These are phyloP conservation scores for Vigna angularis DNA, from an alignment of 306 rosid genomes.

Conservation along the genomic window DNA sequence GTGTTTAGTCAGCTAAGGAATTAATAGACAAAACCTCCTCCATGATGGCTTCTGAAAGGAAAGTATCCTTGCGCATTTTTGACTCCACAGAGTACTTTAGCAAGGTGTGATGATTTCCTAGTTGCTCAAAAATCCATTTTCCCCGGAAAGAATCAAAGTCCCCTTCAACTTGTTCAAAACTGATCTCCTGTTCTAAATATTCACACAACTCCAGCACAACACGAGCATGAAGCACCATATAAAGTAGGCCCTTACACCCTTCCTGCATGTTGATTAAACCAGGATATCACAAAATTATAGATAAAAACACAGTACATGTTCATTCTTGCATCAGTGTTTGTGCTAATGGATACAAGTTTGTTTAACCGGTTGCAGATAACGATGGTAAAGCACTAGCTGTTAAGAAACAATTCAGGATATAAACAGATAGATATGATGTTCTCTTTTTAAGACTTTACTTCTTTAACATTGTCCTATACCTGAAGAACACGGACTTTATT, in stretches of 20 bases:
- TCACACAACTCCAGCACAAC: constrained; percentile 83
- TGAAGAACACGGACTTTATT: constrained; percentile 87
- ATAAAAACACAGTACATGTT: neutral
- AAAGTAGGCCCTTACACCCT: constrained; percentile 88
- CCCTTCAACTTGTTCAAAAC: constrained; percentile 89
- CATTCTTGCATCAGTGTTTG: neutral
- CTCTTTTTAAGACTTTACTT: constrained; percentile 2
- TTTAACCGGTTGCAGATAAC: neutral
- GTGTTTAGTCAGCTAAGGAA: constrained; percentile 12
- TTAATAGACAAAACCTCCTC: constrained; percentile 66
- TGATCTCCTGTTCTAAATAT: constrained; percentile 73
- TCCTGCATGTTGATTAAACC: constrained; percentile 59
- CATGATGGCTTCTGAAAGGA: constrained; percentile 87
- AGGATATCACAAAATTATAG: neutral
- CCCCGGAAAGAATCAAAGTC: constrained; percentile 83
- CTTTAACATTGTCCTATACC: constrained; percentile 52
- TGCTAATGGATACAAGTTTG: neutral
- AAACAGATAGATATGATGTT: constrained; percentile 8
- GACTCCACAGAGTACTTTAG: constrained; percentile 88
- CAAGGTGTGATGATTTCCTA: constrained; percentile 85
- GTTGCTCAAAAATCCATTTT: constrained; percentile 87
- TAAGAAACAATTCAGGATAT: neutral
- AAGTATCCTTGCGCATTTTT: constrained; percentile 83
- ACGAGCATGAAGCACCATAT: constrained; percentile 93
- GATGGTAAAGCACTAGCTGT: constrained; percentile 10